Conservation (phyloP, 148 eudicot genomes). For the Camellia lanceoleosa region DNA sequence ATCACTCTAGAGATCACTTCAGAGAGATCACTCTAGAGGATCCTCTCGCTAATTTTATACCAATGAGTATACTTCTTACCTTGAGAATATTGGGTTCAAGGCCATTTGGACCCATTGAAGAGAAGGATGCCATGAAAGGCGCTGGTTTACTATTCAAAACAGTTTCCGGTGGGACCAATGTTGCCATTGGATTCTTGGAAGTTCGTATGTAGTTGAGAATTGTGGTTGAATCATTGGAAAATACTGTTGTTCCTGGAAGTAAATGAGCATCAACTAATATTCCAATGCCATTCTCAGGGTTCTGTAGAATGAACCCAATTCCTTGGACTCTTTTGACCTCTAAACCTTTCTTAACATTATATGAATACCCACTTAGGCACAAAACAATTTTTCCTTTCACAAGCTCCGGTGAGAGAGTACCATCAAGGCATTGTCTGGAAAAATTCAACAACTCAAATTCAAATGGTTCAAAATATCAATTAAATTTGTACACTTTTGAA, state of each 20-base stretch:
- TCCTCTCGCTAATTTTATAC: no score
- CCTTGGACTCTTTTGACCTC: conserved; percentile 19
- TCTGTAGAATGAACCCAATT: conserved; percentile 1
- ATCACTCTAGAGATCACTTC: no score
- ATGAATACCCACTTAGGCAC: background rate
- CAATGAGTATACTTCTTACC: background rate
- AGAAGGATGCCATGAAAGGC: conserved; percentile 16
- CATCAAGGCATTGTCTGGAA: conserved; percentile 8
- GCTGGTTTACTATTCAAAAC: conserved; percentile 16
- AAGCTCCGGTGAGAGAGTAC: background rate
- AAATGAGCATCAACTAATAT: conserved; percentile 15
- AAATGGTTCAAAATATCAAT: background rate
- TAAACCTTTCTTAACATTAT: background rate
- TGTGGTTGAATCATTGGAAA: background rate
- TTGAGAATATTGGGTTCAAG: conserved; percentile 19
- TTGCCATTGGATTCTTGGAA: conserved; percentile 2
- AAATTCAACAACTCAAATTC: background rate
- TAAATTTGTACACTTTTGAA: background rate
- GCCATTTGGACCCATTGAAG: conserved; percentile 19
- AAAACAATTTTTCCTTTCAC: conserved; percentile 19
- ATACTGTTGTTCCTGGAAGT: conserved; percentile 13
- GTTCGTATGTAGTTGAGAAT: conserved; percentile 10
- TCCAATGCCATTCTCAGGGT: background rate
- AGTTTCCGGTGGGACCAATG: background rate
- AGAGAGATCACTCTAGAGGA: no score